Evolutionary conservation across 495 filamentous ascomycete species (phyloP).

Genomic region (Tuber brumale): DNA sequence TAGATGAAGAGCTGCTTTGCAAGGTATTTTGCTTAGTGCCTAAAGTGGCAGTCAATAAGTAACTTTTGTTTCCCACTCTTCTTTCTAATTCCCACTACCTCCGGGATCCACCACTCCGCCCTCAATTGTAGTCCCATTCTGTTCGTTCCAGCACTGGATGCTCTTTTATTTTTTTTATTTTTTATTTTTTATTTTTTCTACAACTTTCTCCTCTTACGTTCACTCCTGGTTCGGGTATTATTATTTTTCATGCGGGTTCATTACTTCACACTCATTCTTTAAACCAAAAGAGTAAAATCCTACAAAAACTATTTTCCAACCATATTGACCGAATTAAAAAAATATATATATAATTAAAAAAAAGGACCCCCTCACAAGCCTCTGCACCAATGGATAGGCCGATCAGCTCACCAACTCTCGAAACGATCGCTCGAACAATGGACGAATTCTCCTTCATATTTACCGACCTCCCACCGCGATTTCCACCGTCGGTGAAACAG

Average conservation of each 20-base stretch:
- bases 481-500: constrained; percentile 14
- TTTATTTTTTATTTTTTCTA: background rate
- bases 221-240: background rate
- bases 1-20: background rate
- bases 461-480: constrained; percentile 21
- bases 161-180: background rate
- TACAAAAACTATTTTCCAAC: background rate
- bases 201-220: background rate
- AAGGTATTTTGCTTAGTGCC: background rate
- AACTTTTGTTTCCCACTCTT: constrained; percentile 1
- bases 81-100: background rate
- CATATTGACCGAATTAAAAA: background rate
- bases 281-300: background rate
- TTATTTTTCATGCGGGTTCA: background rate
- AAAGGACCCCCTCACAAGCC: background rate
- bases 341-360: background rate
- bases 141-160: background rate
- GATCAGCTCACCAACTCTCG: background rate
- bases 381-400: background rate
- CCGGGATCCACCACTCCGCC: background rate
- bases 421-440: constrained; percentile 25
- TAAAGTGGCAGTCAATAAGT: background rate
- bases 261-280: background rate
- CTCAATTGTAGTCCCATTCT: background rate
- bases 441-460: constrained; percentile 34